A percentile compares a stretch with the other conserved stretches of the same genome.
These are phyloP conservation scores for Flaveria robusta DNA, from an alignment of 129 eudicot species.

Conservation along the genomic window DNA sequence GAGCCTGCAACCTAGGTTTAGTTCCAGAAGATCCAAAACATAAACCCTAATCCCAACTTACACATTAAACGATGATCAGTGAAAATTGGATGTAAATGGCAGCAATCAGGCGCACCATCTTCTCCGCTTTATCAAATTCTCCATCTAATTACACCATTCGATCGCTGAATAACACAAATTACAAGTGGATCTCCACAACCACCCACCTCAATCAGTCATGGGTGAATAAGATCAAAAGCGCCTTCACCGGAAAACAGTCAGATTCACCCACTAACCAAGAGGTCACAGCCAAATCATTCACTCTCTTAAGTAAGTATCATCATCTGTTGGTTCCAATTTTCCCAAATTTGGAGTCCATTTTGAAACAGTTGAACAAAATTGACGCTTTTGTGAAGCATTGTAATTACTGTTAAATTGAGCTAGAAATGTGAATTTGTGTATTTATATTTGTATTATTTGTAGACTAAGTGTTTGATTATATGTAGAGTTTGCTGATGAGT, in stretches of 20 bases:
- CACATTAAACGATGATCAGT: background rate
- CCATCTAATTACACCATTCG: conserved; percentile 22
- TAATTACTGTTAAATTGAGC: conserved; percentile 16
- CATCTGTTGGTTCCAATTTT: background rate
- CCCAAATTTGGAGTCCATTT: conserved; percentile 1
- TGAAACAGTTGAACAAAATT: background rate
- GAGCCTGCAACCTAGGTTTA: conserved; percentile 10
- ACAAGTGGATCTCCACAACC: conserved; percentile 61
- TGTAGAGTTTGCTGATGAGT: conserved; percentile 83
- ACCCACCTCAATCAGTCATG: conserved; percentile 56
- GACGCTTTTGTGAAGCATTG: background rate
- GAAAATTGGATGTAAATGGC: conserved; percentile 33
- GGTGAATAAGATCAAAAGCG: conserved; percentile 78
- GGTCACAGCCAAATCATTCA: conserved; percentile 50
- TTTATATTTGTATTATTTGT: too few relatives aligned
- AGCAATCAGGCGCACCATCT: conserved; percentile 33
- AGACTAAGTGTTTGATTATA: conserved; percentile 26
- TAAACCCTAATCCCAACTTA: conserved; percentile 34
- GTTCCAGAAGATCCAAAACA: conserved; percentile 15
- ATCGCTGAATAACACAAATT: conserved; percentile 24
- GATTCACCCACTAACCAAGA: conserved; percentile 38
- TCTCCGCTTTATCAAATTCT: conserved; percentile 20
- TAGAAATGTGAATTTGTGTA: background rate
- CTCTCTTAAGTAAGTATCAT: conserved; percentile 67
- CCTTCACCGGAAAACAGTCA: conserved; percentile 61